phyloP scores from a whole-genome alignment of 257 asterid genomes.

The Plantago ovata region DNA sequence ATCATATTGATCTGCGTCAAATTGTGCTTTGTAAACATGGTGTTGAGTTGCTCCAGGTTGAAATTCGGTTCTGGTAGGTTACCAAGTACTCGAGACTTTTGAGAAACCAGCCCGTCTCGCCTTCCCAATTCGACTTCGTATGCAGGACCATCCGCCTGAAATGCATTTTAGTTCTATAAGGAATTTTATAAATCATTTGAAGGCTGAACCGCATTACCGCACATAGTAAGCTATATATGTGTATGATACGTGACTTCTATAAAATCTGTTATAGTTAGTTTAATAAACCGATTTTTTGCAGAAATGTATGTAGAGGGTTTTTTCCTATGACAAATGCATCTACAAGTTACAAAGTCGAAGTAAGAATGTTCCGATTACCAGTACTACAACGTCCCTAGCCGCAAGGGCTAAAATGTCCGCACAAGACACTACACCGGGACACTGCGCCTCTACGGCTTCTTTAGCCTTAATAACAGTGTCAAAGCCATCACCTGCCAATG shows the following conservation, averaged over 20 bases:
- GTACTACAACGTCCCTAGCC: conserved; percentile 38
- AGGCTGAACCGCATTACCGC: too few relatives aligned
- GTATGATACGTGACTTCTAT: too few relatives aligned
- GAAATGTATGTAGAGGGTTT: neutral
- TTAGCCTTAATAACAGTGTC: conserved; percentile 27
- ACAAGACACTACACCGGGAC: conserved; percentile 50
- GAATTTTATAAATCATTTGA: too few relatives aligned
- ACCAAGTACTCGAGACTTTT: conserved; percentile 47
- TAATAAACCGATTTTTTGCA: too few relatives aligned
- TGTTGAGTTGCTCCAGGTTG: conserved; percentile 33
- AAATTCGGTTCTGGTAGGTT: conserved; percentile 50
- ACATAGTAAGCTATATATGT: too few relatives aligned
- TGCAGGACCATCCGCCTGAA: conserved; percentile 38
- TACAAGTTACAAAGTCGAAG: neutral
- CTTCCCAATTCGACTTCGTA: conserved; percentile 49
- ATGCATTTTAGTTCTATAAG: neutral
- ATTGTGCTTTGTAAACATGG: conserved; percentile 37
- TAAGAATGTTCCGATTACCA: conserved; percentile 19
- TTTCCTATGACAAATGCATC: neutral
- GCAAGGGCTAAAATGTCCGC: conserved; percentile 48
- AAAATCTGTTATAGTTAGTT: too few relatives aligned
- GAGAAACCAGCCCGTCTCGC: conserved; percentile 42
- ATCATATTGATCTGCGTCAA: conserved; percentile 53
- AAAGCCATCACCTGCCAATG: conserved; percentile 67
- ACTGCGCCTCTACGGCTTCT: conserved; percentile 24